Conservation (phyloP, 257 asterid species). For the Asclepias syriaca region DNA sequence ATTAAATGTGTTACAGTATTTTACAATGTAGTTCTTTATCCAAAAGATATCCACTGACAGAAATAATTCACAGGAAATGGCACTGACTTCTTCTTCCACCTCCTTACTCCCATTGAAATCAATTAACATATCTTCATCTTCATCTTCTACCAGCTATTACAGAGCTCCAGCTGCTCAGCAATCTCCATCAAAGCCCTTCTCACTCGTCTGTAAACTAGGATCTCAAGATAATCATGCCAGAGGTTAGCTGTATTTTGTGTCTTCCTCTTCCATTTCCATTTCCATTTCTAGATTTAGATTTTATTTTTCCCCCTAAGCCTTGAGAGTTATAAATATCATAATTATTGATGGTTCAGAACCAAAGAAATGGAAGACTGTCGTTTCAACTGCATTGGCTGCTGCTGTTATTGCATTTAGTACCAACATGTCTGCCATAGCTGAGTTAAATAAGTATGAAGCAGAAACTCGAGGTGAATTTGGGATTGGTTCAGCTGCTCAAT, state of each 20-base stretch:
- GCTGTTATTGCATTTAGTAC: constrained; percentile 59
- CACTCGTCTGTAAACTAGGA: constrained; percentile 16
- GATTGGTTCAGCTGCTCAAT: constrained; percentile 97
- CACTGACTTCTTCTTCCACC: constrained; percentile 60
- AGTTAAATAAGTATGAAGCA: constrained; percentile 83
- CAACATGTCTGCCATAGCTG: constrained; percentile 65
- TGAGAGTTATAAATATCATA: not conserved
- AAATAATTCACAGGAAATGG: constrained; percentile 40
- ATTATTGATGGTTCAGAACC: constrained; percentile 33
- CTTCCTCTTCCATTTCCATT: too few species aligned
- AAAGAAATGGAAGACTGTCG: constrained; percentile 55
- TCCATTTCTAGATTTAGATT: not conserved
- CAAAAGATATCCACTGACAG: not conserved
- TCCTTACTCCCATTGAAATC: constrained; percentile 52
- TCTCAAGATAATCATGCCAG: constrained; percentile 19
- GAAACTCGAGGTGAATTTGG: constrained; percentile 97
- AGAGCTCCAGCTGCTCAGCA: constrained; percentile 22
- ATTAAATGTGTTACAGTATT: not conserved
- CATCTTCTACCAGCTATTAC: constrained; percentile 14
- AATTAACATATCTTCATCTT: constrained; percentile 24
- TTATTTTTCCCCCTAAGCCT: constrained; percentile 6
- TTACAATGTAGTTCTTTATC: not conserved
- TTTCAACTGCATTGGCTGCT: constrained; percentile 74
- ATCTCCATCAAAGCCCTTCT: constrained; percentile 32
- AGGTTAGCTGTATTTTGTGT: constrained; percentile 22